phyloP scores from a whole-genome alignment of 2,329 filamentous ascomycete genomes.

The Tolypocladium guangdongense region DNA sequence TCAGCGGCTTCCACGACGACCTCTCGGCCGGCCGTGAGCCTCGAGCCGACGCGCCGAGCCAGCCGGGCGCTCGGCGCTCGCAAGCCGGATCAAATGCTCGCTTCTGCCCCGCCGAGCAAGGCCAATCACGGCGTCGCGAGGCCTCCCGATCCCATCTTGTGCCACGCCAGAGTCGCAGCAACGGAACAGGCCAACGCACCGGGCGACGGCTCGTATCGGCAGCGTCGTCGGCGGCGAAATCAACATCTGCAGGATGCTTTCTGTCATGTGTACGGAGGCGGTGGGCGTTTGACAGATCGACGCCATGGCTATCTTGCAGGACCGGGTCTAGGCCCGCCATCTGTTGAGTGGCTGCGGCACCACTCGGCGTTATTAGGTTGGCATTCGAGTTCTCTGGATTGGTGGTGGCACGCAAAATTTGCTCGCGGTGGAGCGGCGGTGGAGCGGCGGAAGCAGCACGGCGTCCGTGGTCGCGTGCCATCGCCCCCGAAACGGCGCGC shows the following conservation, averaged over 20 bases:
- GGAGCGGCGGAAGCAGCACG: too few species aligned
- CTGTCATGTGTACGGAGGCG: too few species aligned
- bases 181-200: background rate
- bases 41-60: background rate
- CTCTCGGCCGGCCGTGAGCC: background rate
- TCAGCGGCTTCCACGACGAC: background rate
- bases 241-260: background rate
- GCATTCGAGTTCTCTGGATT: background rate
- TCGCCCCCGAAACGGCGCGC: background rate
- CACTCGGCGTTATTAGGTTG: background rate
- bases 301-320: background rate
- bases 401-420: background rate
- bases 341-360: background rate
- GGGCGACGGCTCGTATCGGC: background rate
- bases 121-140: background rate
- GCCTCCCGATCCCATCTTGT: background rate
- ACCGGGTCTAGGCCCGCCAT: background rate
- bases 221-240: background rate
- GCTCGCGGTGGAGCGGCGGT: too few species aligned
- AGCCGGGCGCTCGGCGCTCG: background rate
- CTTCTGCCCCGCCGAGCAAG: background rate
- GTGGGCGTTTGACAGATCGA: too few species aligned
- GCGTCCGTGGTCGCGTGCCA: background rate
- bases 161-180: background rate
- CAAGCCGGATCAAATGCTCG: background rate